Conservation (phyloP, 768 basidiomycete genomes). For the Pisolithus sp. region DNA sequence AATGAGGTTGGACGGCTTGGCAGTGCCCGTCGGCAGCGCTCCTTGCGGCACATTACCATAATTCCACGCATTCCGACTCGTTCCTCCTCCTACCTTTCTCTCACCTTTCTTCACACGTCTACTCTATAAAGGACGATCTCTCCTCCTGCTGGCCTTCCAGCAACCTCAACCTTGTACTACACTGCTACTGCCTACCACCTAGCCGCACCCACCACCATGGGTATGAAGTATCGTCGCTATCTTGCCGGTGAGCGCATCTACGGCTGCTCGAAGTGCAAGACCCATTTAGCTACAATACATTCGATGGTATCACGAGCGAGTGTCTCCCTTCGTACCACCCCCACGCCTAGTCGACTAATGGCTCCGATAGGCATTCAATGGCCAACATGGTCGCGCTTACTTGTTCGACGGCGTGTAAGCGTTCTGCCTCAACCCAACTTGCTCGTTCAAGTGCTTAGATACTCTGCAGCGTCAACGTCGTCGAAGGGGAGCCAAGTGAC, state of each 20-base stretch:
- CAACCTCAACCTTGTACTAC: background rate
- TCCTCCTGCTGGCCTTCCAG: background rate
- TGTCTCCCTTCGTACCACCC: conserved; percentile 6
- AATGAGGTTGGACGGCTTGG: no score
- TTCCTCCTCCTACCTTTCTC: conserved; percentile 1
- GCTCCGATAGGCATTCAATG: conserved; percentile 79
- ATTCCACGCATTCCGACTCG: conserved; percentile 5
- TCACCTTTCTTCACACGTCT: conserved; percentile 24
- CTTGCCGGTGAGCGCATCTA: conserved; percentile 81
- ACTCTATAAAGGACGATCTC: conserved; percentile 20
- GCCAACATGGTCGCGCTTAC: conserved; percentile 93
- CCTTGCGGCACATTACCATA: conserved; percentile 1
- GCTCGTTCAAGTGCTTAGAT: conserved; percentile 4
- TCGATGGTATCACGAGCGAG: conserved; percentile 85
- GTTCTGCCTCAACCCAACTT: conserved; percentile 9
- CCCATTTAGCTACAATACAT: conserved; percentile 87
- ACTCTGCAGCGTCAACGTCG: conserved; percentile 73
- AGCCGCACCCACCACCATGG: conserved; percentile 44
- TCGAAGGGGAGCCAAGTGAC: conserved; percentile 85
- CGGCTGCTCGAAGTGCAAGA: conserved; percentile 81
- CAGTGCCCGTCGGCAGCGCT: background rate
- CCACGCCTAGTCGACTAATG: conserved; percentile 8
- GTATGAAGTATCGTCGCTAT: conserved; percentile 85
- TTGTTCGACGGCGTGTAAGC: conserved; percentile 91
- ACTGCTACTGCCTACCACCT: background rate